These are phyloP conservation scores for Chytriomyces sp. DNA, from an alignment of 192 early-diverging fungal genomes.

Conservation along the genomic window DNA sequence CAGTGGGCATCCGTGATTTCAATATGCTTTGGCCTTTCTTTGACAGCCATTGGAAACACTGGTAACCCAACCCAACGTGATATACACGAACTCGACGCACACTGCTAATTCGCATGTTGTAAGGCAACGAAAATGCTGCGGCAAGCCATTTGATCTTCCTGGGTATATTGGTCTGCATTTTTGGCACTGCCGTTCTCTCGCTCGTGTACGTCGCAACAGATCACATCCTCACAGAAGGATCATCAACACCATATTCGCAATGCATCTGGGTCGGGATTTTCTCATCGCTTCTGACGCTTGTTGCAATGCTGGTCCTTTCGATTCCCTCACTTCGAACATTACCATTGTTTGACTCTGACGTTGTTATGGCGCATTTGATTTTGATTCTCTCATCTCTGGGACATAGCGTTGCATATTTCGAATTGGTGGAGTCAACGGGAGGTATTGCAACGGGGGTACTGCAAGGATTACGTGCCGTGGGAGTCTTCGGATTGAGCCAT, in stretches of 20 bases:
- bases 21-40: slow-evolving; percentile 48
- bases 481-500: slow-evolving; percentile 51
- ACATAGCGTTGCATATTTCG: slow-evolving; percentile 53
- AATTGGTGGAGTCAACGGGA: slow-evolving; percentile 50
- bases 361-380: slow-evolving; percentile 41
- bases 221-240: slow-evolving; percentile 30
- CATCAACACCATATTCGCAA: slow-evolving; percentile 41
- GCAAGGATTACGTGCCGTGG: slow-evolving; percentile 54
- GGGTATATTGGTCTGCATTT: slow-evolving; percentile 47
- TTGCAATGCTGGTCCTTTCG: slow-evolving; percentile 40
- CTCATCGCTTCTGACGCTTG: slow-evolving; percentile 36
- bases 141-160: slow-evolving; percentile 18
- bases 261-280: slow-evolving; percentile 54
- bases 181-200: slow-evolving; percentile 50
- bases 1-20: slow-evolving; percentile 46
- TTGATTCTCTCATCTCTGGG: slow-evolving; percentile 45
- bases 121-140: not conserved
- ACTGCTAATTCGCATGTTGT: not conserved
- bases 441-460: slow-evolving; percentile 58
- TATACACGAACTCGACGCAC: too few species aligned
- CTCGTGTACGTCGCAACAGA: slow-evolving; percentile 55
- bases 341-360: slow-evolving; percentile 38
- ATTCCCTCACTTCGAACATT: slow-evolving; percentile 41
- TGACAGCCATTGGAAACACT: slow-evolving; percentile 37
- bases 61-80: not conserved